Base-by-base conservation (phyloP, 495 filamentous ascomycete genomes). In the Xanthoparmelia taractica region DNA sequence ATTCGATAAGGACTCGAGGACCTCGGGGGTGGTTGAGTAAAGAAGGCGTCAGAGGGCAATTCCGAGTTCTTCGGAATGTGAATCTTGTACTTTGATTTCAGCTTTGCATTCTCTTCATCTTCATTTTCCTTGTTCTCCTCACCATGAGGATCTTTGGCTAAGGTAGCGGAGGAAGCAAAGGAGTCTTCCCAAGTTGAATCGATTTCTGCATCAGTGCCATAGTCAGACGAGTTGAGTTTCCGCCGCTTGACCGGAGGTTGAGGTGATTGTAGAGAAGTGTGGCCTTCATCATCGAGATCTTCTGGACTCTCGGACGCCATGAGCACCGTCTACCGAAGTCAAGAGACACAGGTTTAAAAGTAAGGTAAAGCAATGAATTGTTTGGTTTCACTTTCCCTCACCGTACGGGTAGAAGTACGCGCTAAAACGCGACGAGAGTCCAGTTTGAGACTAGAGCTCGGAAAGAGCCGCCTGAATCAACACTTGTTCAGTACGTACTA, bases 11-110 rank as follows among this genome's bases (percentile, higher is more conserved):
- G 80, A 60, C 79, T 81, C 2, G 80, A 79, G 45, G 73, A 69
- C 15, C 79, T 75, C 60, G 78, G 77, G 1, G 80, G 80, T 58
- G 80, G 72, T 67, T 83, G 80, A 0, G 80, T 82, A 33, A 80
- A 78, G 55, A 81, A 83, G 2, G 80, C 77, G 58, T 82, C 78
- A n/a, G 79, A 75, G 60, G 77, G 76, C 11, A 74, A 60, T 37
- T 70, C 75, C 27, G 65, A 69, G 31, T 75, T 72, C 65, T 76
- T 81, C 7, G 79, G 75, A 0, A 78, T 71, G 67, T 78, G 80
- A 47, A 76, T 76, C 50, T 76, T 77, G 43, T 72, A 73, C 50
- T 77, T 80, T 18, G 75, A 72, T 38, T 59, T 72, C 64, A 13
- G 69, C 60, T 54, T 75, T 57, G 43, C 50, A 41, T 60, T 73